phyloP scores from a whole-genome alignment of 129 eudicot genomes.

The Gnaphalium uliginosum region DNA sequence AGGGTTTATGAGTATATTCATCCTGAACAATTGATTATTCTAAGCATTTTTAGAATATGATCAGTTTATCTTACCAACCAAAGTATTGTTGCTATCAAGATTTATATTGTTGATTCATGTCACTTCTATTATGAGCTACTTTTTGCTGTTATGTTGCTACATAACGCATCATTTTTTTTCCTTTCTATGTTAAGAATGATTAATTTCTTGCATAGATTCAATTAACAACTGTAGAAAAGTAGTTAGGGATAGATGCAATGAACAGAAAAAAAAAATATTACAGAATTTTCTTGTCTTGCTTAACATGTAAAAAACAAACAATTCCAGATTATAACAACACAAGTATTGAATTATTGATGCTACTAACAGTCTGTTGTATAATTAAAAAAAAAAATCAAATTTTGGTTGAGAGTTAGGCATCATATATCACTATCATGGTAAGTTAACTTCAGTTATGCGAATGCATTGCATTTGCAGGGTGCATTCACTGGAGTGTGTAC shows the following conservation, averaged over 20 bases:
- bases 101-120: background rate
- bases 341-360: background rate
- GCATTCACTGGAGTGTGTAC: slow-evolving; percentile 97
- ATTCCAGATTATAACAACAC: background rate
- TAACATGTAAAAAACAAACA: background rate
- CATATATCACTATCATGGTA: background rate
- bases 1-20: background rate
- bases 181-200: background rate
- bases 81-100: background rate
- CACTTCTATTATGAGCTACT: background rate
- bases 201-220: background rate
- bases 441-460: background rate
- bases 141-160: background rate
- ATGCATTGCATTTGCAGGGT: slow-evolving; percentile 49
- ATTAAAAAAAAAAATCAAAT: background rate
- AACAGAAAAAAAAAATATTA: background rate
- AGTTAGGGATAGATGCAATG: background rate
- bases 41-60: background rate
- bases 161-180: no score
- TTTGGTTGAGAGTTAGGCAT: background rate
- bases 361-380: background rate
- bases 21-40: background rate
- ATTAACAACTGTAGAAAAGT: background rate
- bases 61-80: background rate
- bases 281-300: background rate